phyloP scores from a whole-genome alignment of 2,329 filamentous ascomycete genomes.

The Arthrinium phaeospermum region DNA sequence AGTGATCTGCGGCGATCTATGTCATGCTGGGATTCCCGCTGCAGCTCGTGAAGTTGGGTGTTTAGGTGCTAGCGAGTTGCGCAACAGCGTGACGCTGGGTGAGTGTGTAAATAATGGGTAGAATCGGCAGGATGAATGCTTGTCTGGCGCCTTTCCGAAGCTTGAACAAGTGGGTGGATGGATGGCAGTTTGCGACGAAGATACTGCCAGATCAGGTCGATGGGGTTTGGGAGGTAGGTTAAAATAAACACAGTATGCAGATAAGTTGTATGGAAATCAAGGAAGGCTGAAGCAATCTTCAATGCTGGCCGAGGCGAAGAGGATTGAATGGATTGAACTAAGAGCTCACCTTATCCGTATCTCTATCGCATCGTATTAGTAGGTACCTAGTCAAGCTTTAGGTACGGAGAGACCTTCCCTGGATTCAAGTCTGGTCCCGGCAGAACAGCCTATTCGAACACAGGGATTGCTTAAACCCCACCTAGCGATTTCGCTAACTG shows the following conservation, averaged over 20 bases:
- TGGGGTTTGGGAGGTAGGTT: too few species aligned
- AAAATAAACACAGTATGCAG: too few species aligned
- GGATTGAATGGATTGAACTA: not conserved
- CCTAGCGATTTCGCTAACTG: not conserved
- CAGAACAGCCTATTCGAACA: not conserved
- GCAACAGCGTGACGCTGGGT: not conserved
- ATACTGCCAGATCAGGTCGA: not conserved
- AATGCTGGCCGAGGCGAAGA: not conserved
- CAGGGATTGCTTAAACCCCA: not conserved
- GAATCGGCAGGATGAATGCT: not conserved
- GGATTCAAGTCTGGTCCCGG: not conserved
- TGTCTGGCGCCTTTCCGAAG: not conserved
- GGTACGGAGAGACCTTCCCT: not conserved
- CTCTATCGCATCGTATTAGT: not conserved
- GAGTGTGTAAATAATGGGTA: not conserved
- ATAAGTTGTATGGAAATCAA: not conserved
- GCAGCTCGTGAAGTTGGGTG: not conserved
- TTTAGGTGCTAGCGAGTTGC: not conserved
- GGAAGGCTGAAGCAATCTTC: constrained; percentile 15
- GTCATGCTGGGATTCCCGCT: not conserved
- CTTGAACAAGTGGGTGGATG: not conserved
- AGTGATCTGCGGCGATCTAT: not conserved
- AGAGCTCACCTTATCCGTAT: constrained; percentile 1
- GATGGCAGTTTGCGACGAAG: not conserved
- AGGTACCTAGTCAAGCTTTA: too few species aligned